A percentile compares a stretch with the other conserved stretches of the same genome.
These are phyloP conservation scores for Hippophae rhamnoides DNA, from an alignment of 306 rosid species.

Conservation along the genomic window DNA sequence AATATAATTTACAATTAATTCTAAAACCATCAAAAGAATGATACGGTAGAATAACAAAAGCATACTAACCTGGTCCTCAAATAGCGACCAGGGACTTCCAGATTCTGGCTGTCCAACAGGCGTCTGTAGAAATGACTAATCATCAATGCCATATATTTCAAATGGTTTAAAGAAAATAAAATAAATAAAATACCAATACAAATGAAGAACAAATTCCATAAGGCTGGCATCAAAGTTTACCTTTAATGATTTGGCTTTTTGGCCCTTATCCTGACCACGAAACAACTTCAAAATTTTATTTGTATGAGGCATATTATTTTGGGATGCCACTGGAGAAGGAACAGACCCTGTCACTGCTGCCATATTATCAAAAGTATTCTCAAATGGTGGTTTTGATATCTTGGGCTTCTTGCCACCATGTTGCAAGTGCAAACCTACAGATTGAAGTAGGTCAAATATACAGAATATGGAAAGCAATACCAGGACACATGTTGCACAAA, in stretches of 20 bases:
- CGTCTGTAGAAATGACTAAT: conserved; percentile 32
- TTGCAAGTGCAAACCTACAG: conserved; percentile 70
- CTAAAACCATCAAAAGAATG: conserved; percentile 4
- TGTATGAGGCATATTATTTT: conserved; percentile 80
- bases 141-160: conserved; percentile 13
- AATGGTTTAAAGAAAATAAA: not conserved
- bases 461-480: conserved; percentile 10
- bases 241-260: conserved; percentile 65
- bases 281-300: conserved; percentile 78
- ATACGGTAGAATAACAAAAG: conserved; percentile 3
- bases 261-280: conserved; percentile 80
- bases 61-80: conserved; percentile 85
- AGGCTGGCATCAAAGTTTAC: conserved; percentile 34
- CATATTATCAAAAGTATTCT: conserved; percentile 58
- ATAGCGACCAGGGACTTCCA: conserved; percentile 85
- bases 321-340: conserved; percentile 94
- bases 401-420: conserved; percentile 70
- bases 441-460: conserved; percentile 17
- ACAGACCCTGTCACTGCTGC: conserved; percentile 60
- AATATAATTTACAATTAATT: conserved; percentile 4
- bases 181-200: not conserved
- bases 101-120: conserved; percentile 68
- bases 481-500: not conserved
- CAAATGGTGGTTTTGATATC: conserved; percentile 57
- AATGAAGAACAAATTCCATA: conserved; percentile 4